Evolutionary conservation across 2,329 filamentous ascomycete species (phyloP).

Genomic region (Neofusicoccum ribis): DNA sequence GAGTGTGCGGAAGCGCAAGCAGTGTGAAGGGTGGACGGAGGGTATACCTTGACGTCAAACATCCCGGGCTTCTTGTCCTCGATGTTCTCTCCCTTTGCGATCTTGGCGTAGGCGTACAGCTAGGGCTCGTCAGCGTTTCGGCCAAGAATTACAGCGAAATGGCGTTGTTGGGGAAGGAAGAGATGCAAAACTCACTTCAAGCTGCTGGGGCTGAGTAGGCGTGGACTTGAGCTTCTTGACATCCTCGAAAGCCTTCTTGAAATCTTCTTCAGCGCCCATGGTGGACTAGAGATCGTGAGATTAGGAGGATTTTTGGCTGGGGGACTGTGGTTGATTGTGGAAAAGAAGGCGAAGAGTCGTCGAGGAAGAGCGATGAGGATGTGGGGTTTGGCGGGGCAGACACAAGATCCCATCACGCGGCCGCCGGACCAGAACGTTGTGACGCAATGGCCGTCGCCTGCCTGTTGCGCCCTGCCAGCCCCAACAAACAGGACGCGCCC

Average conservation of each 20-base stretch:
- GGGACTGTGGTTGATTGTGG: not conserved
- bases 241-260: constrained; percentile 34
- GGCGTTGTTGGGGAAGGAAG: constrained; percentile 10
- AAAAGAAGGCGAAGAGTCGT: not conserved
- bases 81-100: constrained; percentile 41
- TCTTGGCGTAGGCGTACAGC: constrained; percentile 54
- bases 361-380: not conserved
- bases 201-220: constrained; percentile 40
- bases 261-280: constrained; percentile 32
- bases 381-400: constrained; percentile 17
- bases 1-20: not conserved
- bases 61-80: constrained; percentile 57
- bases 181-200: constrained; percentile 48
- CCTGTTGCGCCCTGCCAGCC: not conserved
- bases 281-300: not conserved
- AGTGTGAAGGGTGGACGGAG: not conserved
- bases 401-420: constrained; percentile 2
- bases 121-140: constrained; percentile 27
- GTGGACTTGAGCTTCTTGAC: constrained; percentile 32
- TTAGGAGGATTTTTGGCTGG: not conserved
- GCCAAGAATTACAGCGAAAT: too few species aligned
- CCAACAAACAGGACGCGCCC: constrained; percentile 2
- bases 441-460: constrained; percentile 10
- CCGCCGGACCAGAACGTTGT: not conserved
- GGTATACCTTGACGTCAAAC: constrained; percentile 67